Percentiles rank a stretch among this genome's conserved stretches.
These are phyloP conservation scores for Pythium periplocum DNA, from an alignment of 352 stramenopile species.

Conservation along the genomic window DNA sequence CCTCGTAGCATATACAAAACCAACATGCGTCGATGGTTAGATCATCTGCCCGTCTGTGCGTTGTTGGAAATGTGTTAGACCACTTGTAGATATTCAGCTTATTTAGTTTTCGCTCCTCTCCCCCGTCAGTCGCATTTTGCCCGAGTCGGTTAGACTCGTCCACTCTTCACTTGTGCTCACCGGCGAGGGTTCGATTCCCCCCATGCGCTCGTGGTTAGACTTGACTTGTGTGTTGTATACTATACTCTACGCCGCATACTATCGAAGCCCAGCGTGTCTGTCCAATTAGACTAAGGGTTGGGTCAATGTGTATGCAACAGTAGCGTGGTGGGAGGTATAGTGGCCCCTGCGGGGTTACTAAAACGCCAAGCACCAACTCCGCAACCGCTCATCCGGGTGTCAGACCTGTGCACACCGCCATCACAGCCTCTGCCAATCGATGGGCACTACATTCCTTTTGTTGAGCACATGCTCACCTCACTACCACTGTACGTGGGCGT, in stretches of 20 bases:
- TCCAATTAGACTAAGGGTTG: constrained; percentile 88
- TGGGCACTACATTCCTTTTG: constrained; percentile 38
- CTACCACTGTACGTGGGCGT: too few relatives aligned
- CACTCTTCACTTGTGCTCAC: background rate
- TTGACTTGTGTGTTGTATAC: constrained; percentile 3
- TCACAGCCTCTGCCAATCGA: constrained; percentile 89
- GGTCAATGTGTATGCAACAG: constrained; percentile 87
- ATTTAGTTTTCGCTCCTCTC: constrained; percentile 1
- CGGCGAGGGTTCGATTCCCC: constrained; percentile 63
- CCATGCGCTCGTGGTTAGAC: background rate
- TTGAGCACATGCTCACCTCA: too few relatives aligned
- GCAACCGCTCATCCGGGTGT: constrained; percentile 66
- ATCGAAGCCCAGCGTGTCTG: constrained; percentile 87
- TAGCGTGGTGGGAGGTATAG: constrained; percentile 16
- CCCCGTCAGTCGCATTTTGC: constrained; percentile 12
- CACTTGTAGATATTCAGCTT: constrained; percentile 20
- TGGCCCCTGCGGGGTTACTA: constrained; percentile 21
- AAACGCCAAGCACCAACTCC: constrained; percentile 4
- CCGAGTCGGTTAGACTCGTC: constrained; percentile 12
- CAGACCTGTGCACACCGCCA: constrained; percentile 60
- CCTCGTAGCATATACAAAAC: background rate
- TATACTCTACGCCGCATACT: constrained; percentile 40
- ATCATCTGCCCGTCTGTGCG: too few relatives aligned
- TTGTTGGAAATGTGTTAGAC: too few relatives aligned
- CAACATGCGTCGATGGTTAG: too few relatives aligned